Base-by-base conservation (phyloP, 2,329 filamentous ascomycete species). In the Rhynchosporium agropyri region DNA sequence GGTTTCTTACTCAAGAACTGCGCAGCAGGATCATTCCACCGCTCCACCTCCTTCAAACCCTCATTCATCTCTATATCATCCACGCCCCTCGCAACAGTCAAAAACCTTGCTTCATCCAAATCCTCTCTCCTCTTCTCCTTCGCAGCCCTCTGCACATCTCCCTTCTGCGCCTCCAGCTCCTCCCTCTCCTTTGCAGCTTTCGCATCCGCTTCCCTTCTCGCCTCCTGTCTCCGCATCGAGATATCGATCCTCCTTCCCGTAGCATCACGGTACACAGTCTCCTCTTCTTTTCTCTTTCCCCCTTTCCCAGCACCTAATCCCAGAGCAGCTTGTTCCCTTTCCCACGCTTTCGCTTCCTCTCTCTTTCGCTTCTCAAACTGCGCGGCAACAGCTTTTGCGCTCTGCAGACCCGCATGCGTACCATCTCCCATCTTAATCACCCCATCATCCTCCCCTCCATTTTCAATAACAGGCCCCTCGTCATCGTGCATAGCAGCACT, bases 11-110 rank as follows among this genome's bases (percentile, higher is more conserved):
- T 84, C 72, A 97, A 75, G 72, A 98, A 96, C 70, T 86, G 84
- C 63, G 89, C 88, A 77, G 96, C 96, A 0, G 95, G 95, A 78
- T 99, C 95, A 74, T 97, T 94, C 96, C 96, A 99, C 69, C 94
- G 81, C 63, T 88, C 83, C 71, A 84, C 79, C 61, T 86, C 87
- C 78, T 86, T 93, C 70, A 97, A 73, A 75, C 96, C 92, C 42
- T 84, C 82, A 70, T 99, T 99, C 81, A 99, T 80, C 57, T 90
- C 88, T 69, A 84, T 87, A 72, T 99, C 96, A 72, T 98, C 93
- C n/a, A 84, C 88, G 49, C 84, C 84, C 60, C 95, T 80, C 26
- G 93, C 91, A 58, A 99, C 77, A 0, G 85, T 84, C 87, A 98
- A 89, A 63, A 89, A 84, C 74, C 88, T 91, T 1, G 93, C 94